phyloP scores from a whole-genome alignment of 495 filamentous ascomycete species.

The Pyrenula massariospora region DNA sequence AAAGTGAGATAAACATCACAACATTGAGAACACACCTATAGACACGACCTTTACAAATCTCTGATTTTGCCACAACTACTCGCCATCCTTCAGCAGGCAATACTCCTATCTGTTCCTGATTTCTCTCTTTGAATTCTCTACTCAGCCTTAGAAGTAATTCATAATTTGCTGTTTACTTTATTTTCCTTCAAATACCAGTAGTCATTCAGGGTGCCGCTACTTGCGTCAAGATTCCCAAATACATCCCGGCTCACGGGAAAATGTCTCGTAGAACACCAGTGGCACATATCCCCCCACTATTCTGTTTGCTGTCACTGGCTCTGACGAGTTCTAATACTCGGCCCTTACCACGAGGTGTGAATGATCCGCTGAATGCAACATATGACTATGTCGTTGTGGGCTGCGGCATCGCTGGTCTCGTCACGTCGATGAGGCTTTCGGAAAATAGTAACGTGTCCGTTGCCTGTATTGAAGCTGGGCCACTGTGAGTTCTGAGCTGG shows the following conservation, averaged over 20 bases:
- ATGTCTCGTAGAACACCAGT: not conserved
- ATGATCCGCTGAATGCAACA: not conserved
- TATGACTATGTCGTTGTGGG: conserved; percentile 15
- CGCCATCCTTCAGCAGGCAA: no score
- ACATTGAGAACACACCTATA: no score
- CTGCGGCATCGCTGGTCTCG: conserved; percentile 20
- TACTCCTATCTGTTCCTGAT: no score
- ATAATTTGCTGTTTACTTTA: not conserved
- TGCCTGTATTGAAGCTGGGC: conserved; percentile 19
- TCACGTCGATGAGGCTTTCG: conserved; percentile 17
- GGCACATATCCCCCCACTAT: not conserved
- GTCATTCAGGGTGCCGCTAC: not conserved
- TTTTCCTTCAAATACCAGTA: not conserved
- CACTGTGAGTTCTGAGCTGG: conserved; percentile 5
- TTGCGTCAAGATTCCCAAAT: not conserved
- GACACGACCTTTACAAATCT: no score
- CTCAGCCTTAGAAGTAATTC: not conserved
- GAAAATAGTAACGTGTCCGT: conserved; percentile 16
- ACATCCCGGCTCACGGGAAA: not conserved
- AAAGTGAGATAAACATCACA: no score
- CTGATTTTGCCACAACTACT: no score
- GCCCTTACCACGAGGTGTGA: not conserved
- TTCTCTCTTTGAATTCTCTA: not conserved
- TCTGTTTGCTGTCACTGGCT: not conserved
- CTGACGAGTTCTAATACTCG: not conserved